Conservation (phyloP, 208 protist genomes). For the Crithidia sp. region DNA sequence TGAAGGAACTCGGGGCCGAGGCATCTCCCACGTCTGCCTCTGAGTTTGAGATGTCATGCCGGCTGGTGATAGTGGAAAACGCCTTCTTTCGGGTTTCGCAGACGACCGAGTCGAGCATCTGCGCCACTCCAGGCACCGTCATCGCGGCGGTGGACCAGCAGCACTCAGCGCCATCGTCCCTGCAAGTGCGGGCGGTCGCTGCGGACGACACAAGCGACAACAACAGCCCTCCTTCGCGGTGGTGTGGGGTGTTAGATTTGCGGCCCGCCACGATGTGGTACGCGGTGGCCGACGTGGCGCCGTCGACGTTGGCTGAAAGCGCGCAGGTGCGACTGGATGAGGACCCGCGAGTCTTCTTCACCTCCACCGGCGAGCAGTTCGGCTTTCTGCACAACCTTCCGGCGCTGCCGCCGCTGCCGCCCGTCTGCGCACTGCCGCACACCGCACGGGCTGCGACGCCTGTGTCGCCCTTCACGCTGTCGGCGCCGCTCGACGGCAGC, state of each 20-base stretch:
- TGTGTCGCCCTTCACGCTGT: background rate
- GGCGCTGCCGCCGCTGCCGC: slow-evolving; percentile 18
- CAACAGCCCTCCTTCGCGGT: background rate
- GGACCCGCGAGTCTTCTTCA: slow-evolving; percentile 40
- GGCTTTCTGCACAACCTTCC: slow-evolving; percentile 51
- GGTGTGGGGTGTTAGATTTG: slow-evolving; percentile 31
- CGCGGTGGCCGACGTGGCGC: background rate
- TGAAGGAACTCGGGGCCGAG: background rate
- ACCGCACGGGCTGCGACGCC: background rate
- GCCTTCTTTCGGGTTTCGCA: slow-evolving; percentile 16
- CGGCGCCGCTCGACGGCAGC: background rate
- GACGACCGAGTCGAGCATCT: slow-evolving; percentile 24
- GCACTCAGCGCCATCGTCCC: slow-evolving; percentile 23
- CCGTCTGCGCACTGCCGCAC: background rate
- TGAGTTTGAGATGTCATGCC: slow-evolving; percentile 23
- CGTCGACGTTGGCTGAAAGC: background rate
- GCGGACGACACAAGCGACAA: background rate
- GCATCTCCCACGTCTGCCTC: background rate
- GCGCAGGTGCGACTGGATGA: background rate
- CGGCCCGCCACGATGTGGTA: background rate
- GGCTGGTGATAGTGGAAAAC: slow-evolving; percentile 40
- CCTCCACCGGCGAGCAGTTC: slow-evolving; percentile 54
- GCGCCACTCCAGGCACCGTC: slow-evolving; percentile 25
- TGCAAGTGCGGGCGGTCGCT: slow-evolving; percentile 4
- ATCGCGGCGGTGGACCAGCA: slow-evolving; percentile 68